Percentiles rank a stretch among this genome's conserved stretches.
Evolutionary conservation across 2,329 filamentous ascomycete genomes (phyloP).

Genomic region (Nemania sp.): DNA sequence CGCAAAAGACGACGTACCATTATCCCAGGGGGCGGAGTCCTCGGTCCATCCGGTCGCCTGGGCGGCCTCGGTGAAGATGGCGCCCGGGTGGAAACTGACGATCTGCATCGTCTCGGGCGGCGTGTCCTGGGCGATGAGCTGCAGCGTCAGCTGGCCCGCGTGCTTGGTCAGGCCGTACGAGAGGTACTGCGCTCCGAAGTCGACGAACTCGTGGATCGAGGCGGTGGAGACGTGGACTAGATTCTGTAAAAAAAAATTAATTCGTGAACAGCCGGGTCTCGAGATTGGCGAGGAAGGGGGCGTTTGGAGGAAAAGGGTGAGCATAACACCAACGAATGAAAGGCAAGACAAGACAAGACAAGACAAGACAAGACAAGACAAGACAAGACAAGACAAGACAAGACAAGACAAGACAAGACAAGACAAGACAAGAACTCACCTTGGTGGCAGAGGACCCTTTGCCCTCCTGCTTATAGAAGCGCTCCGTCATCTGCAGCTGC

Average conservation of each 20-base stretch:
- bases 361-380: too few relatives aligned
- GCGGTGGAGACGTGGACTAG: conserved; percentile 18
- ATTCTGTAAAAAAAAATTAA: too few relatives aligned
- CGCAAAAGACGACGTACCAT: conserved; percentile 32
- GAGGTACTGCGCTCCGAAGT: conserved; percentile 26
- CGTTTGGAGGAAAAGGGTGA: neutral
- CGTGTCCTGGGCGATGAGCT: conserved; percentile 46
- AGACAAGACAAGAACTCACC: conserved; percentile 10
- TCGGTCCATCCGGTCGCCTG: conserved; percentile 31
- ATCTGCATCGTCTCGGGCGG: conserved; percentile 44
- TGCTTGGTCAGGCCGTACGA: conserved; percentile 47
- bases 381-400: too few relatives aligned
- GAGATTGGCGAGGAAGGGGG: too few relatives aligned
- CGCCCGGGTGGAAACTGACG: conserved; percentile 47
- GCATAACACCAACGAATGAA: too few relatives aligned
- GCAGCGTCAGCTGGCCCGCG: conserved; percentile 43
- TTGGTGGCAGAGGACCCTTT: conserved; percentile 23
- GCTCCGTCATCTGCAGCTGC: conserved; percentile 40
- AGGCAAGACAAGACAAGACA: too few relatives aligned
- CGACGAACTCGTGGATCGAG: conserved; percentile 35
- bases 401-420: too few relatives aligned
- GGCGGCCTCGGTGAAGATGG: conserved; percentile 42
- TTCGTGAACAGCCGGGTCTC: too few relatives aligned
- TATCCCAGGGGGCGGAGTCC: conserved; percentile 36
- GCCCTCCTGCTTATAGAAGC: conserved; percentile 43